Evolutionary conservation across 306 rosid species (phyloP), one percentile per base, ranked within the genome.

Genomic region (Inga oerstediana): DNA sequence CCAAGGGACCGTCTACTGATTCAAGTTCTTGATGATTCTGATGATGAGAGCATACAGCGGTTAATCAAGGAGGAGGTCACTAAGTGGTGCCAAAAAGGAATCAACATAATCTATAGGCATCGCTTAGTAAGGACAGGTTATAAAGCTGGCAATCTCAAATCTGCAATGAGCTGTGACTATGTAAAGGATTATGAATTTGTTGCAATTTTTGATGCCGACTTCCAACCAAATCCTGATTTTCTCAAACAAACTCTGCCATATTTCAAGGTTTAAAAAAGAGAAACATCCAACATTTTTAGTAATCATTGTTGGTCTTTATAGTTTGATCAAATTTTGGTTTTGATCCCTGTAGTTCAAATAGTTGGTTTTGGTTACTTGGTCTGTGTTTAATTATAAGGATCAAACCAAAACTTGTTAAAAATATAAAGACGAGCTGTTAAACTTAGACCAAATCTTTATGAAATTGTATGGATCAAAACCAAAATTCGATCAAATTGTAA

Each of bases 141-240:
- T 82, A 93, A 95, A 91, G 98, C 98, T 17, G 98, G 98, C 86
- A 95, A 95, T 88, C 98, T 93, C 82, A 93, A 95, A 71, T 95
- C 98, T 70, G 98, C 98, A 45, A 95, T 95, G 98, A 81, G 88
- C 82, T 95, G 97, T 82, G 98, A 93, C 85, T 95, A 93, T 75
- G 97, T 93, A 24, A 89, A 89, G 87, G 93, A 78, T 83, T 93
- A 88, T n/a, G 98, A 95, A 73, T 95, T 95, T 77, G 98, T 95
- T 32, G 95, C 98, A 69, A 95, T 95, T 77, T 95, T 95, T 72
- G 98, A 95, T 72, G 98, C 98, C 8, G 98, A 95, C 76, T 95
- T 95, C 87, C 98, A 95, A 85, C 98, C 98, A 13, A 95, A 93
- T 82, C 98, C 97, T 61, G 97, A 95, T 87, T 95, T 93, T 86